These are phyloP conservation scores for Thalassiosira profunda DNA, from an alignment of 108 stramenopile genomes.

Conservation along the genomic window DNA sequence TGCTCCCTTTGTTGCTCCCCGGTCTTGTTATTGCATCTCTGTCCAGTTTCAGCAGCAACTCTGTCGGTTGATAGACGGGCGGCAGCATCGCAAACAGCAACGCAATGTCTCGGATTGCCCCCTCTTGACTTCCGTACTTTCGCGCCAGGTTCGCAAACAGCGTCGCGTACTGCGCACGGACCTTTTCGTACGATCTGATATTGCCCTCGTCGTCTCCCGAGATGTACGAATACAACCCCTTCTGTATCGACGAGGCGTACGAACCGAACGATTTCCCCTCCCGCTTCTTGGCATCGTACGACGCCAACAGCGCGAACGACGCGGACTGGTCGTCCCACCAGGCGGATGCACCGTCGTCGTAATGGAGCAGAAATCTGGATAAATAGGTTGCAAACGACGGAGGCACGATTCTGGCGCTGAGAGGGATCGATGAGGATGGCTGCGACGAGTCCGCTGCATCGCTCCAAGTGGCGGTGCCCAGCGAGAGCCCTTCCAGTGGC, in stretches of 20 bases:
- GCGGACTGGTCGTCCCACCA: slow-evolving; percentile 67
- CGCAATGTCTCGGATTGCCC: slow-evolving; percentile 55
- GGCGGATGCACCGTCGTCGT: slow-evolving; percentile 55
- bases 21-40: slow-evolving; percentile 9
- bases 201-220: slow-evolving; percentile 9
- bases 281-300: slow-evolving; percentile 39
- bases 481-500: slow-evolving; percentile 38
- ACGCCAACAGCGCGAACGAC: slow-evolving; percentile 56
- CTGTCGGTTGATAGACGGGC: slow-evolving; percentile 65
- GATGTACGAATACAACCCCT: slow-evolving; percentile 25
- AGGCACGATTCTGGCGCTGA: slow-evolving; percentile 40
- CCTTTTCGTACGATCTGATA: slow-evolving; percentile 8
- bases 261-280: slow-evolving; percentile 63
- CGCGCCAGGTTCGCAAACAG: slow-evolving; percentile 18
- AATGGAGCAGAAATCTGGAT: slow-evolving; percentile 73
- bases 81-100: slow-evolving; percentile 78
- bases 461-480: slow-evolving; percentile 49
- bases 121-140: slow-evolving; percentile 42
- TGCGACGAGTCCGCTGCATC: slow-evolving; percentile 14
- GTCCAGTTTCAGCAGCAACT: slow-evolving; percentile 13
- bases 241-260: slow-evolving; percentile 66
- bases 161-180: slow-evolving; percentile 2
- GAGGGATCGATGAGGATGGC: slow-evolving; percentile 12
- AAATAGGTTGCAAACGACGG: slow-evolving; percentile 75
- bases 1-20: slow-evolving; percentile 14